These are phyloP conservation scores for Ramicandelaber brevisporus DNA, from an alignment of 192 early-diverging fungal species.

Conservation along the genomic window DNA sequence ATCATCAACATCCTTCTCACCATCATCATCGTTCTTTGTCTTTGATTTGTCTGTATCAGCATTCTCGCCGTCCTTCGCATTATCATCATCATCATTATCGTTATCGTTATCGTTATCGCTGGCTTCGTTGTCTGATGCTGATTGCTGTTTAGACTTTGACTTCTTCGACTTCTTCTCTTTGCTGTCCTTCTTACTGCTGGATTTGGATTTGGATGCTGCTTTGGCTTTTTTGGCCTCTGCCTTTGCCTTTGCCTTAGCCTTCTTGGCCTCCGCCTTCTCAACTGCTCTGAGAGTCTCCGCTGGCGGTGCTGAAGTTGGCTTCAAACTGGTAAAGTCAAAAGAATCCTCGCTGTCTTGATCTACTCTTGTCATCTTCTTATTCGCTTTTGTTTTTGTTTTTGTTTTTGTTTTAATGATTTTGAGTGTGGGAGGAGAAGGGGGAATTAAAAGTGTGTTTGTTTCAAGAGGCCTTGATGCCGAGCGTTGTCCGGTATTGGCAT, in stretches of 20 bases:
- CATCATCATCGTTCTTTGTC: no score
- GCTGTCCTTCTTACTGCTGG: constrained; percentile 11
- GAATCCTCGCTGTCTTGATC: background rate
- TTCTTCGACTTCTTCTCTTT: constrained; percentile 15
- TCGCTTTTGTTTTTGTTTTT: constrained; percentile 14
- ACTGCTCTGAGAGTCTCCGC: background rate
- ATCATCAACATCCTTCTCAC: constrained; percentile 1
- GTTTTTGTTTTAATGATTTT: constrained; percentile 5
- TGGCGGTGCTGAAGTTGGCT: constrained; percentile 8
- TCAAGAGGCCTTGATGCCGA: background rate
- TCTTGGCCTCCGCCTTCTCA: background rate
- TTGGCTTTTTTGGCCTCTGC: constrained; percentile 9
- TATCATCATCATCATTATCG: constrained; percentile 1
- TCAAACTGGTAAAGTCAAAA: constrained; percentile 8
- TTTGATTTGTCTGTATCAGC: constrained; percentile 5
- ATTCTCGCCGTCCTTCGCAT: background rate
- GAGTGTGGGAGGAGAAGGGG: background rate
- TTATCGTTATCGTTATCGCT: constrained; percentile 3
- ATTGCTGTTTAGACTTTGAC: constrained; percentile 6
- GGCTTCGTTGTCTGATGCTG: constrained; percentile 5
- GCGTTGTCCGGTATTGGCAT: background rate
- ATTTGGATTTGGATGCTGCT: constrained; percentile 13
- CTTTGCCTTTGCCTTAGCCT: background rate
- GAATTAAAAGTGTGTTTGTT: background rate
- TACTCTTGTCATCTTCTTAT: constrained; percentile 9